phyloP scores from a whole-genome alignment of 2,329 filamentous ascomycete species.

The Arthroderma sp. region DNA sequence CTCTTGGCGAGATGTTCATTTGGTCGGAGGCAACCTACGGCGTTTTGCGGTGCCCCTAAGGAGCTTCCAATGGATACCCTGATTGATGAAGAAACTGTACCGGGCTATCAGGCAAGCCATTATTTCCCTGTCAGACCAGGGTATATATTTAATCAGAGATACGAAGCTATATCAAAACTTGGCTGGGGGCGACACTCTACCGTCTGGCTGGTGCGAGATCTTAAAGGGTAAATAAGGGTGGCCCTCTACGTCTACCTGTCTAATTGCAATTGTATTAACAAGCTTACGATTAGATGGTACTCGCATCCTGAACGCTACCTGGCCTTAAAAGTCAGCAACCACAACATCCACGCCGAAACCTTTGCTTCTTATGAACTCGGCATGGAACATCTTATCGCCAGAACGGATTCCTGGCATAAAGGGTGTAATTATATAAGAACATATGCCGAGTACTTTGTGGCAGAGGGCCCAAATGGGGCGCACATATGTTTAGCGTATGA shows the following conservation, averaged over 20 bases:
- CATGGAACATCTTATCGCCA: constrained; percentile 23
- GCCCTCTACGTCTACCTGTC: background rate
- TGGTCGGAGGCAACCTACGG: background rate
- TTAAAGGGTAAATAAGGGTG: background rate
- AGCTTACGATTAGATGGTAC: constrained; percentile 15
- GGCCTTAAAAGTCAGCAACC: constrained; percentile 26
- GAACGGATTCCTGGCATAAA: constrained; percentile 20
- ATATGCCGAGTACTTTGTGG: constrained; percentile 26
- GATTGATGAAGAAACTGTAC: background rate
- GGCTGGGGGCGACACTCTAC: background rate
- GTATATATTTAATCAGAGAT: background rate
- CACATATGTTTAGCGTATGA: constrained; percentile 30
- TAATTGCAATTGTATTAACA: background rate
- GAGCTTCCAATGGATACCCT: background rate
- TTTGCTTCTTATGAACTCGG: constrained; percentile 21
- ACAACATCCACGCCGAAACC: constrained; percentile 17
- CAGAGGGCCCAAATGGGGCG: constrained; percentile 20
- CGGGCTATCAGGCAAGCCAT: background rate
- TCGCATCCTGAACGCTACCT: constrained; percentile 22
- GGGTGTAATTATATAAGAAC: constrained; percentile 24
- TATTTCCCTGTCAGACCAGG: background rate
- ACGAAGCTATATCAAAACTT: background rate
- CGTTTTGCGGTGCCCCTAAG: background rate
- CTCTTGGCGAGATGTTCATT: background rate
- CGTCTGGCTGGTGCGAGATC: background rate